phyloP scores from a whole-genome alignment of 495 filamentous ascomycete genomes.

The Penicillium crystallinum region DNA sequence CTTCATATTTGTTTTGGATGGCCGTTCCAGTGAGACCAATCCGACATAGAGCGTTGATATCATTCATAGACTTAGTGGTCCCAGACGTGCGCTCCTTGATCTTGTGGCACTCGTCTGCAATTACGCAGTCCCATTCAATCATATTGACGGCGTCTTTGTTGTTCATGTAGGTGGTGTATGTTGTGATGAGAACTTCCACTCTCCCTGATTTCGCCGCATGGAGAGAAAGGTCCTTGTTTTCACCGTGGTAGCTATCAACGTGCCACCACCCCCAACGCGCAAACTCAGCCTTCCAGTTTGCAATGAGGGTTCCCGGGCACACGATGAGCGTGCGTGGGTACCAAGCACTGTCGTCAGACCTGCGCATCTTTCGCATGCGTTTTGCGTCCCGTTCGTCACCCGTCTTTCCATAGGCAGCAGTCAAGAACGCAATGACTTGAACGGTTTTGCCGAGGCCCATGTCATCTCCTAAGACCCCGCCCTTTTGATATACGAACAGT shows the following conservation, averaged over 20 bases:
- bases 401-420: conserved; percentile 90
- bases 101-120: conserved; percentile 93
- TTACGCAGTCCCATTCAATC: conserved; percentile 91
- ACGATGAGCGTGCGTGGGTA: conserved; percentile 85
- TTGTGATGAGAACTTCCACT: conserved; percentile 88
- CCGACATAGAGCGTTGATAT: conserved; percentile 85
- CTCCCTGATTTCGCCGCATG: conserved; percentile 69
- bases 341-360: conserved; percentile 53
- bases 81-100: conserved; percentile 77
- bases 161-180: conserved; percentile 80
- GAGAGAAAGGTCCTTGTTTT: conserved; percentile 65
- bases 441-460: conserved; percentile 98
- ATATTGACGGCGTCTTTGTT: conserved; percentile 72
- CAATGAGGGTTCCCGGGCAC: conserved; percentile 81
- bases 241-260: conserved; percentile 75
- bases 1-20: conserved; percentile 97
- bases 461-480: conserved; percentile 88
- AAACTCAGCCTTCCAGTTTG: conserved; percentile 86
- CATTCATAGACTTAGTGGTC: conserved; percentile 82
- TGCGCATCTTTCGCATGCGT: conserved; percentile 85
- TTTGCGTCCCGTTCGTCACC: conserved; percentile 85
- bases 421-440: conserved; percentile 92
- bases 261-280: conserved; percentile 95
- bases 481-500: conserved; percentile 86
- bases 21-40: conserved; percentile 95